Conservation (phyloP, 2,329 filamentous ascomycete species). For the Bipolaris victoriae region DNA sequence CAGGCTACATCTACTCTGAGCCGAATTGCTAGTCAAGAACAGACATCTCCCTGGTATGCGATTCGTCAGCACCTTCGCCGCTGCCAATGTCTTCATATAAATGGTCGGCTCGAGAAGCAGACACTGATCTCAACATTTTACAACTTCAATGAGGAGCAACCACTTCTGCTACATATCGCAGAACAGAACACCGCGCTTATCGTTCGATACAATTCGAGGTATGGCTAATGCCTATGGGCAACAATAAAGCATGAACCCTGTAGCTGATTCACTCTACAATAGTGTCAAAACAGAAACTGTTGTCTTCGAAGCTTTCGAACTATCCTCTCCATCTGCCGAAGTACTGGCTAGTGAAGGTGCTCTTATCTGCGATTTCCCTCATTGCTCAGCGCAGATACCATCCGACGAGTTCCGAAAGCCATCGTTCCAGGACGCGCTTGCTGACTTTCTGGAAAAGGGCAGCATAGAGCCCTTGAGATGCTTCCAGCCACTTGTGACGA, state of each 20-base stretch:
- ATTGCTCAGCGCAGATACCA: constrained; percentile 56
- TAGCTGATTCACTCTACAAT: constrained; percentile 19
- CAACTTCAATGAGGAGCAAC: constrained; percentile 13
- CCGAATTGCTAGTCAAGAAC: constrained; percentile 14
- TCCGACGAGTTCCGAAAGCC: constrained; percentile 46
- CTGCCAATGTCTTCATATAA: constrained; percentile 15
- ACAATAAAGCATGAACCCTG: not conserved
- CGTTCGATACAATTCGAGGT: constrained; percentile 42
- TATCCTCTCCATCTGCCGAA: constrained; percentile 58
- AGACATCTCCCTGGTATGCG: constrained; percentile 18
- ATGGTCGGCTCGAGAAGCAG: constrained; percentile 16
- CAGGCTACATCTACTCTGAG: constrained; percentile 24
- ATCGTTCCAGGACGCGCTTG: constrained; percentile 56
- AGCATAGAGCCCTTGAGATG: constrained; percentile 58
- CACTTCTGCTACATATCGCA: constrained; percentile 47
- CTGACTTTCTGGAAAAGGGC: constrained; percentile 61
- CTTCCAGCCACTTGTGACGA: constrained; percentile 58
- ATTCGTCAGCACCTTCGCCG: constrained; percentile 16
- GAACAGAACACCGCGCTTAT: constrained; percentile 57
- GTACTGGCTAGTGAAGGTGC: constrained; percentile 59
- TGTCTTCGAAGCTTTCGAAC: constrained; percentile 65
- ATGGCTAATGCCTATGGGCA: constrained; percentile 24
- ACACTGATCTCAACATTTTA: constrained; percentile 15
- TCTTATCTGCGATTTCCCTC: constrained; percentile 65
- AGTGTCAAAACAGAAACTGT: constrained; percentile 23